Base-by-base conservation (phyloP, 2,329 filamentous ascomycete genomes). In the Cladosporium oxysporum region DNA sequence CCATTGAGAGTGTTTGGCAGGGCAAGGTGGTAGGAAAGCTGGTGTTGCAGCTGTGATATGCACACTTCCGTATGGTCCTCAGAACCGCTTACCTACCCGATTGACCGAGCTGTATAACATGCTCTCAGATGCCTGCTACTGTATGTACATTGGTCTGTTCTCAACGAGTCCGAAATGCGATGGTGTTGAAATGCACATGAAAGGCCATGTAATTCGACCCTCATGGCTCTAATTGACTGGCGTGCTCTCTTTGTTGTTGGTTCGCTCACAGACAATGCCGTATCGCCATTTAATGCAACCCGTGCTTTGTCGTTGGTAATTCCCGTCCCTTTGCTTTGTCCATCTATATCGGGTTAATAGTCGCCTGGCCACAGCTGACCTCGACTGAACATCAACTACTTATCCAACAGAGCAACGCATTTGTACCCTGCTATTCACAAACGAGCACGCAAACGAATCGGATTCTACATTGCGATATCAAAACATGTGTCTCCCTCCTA, bases 11-110 rank as follows among this genome's bases (percentile, higher is more conserved):
- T 35, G 5, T 68, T n/a, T 68, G 64, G 66, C 35, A 66, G 31
- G 66, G 66, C 12, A 72, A 70, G 1, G 77, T 79, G 67, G 78
- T 79, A 68, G 78, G 62, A 3, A 69, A 69, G 33, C 21, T 69
- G 12, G 66, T 68, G 26, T 49, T 69, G 14, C 2, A 55, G 29
- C 12, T 52, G 49, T 62, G 28, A 58, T 47, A 10, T 23, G 11
- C 8, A 47, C 41, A 23, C 10, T 12, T 3, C 11, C 12, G 41
- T 21, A 44, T n/a, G 18, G 10, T 47, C n/a, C n/a, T n/a, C 41
- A 21, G 6, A 21, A n/a, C 6, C 8, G 41, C 5, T 7, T 5
- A n/a, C 8, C 41, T 44, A 21, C 18, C 18, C 14, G 35, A 37
- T 16, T 16, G 35, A 37, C 12, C 35, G 35, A 37, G 14, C 35